Base-by-base conservation (phyloP, 768 basidiomycete genomes). In the Mycena galopus region DNA sequence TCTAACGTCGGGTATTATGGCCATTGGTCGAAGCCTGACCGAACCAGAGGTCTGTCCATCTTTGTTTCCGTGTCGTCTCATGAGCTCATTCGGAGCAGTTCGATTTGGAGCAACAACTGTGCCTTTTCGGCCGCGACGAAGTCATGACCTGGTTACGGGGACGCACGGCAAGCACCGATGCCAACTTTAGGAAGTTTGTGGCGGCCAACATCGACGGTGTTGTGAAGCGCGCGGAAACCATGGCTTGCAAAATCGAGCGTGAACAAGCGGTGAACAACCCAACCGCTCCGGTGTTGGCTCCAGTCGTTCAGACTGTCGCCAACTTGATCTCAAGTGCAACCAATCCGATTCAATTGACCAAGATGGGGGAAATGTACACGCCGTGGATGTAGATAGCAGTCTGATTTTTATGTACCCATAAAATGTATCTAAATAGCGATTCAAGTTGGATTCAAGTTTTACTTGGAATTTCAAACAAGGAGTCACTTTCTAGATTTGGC, bases 121-220 rank as follows among this genome's bases (percentile, higher is more conserved):
- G 94, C 74, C 86, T 99, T 63, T 97, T 97, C 79, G 90, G 95
- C 30, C 90, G 96, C 51, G 98, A 99, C 78, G 98, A 99, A 82
- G 94, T 98, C 55, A 87, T 92, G 76, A 86, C 88, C 14, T 95
- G 94, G 94, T 79, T 94, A 72, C 80, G 82, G n/a, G 86, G 88
- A 71, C 88, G 89, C 63, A 10, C 67, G 4, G 21, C 86, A 86
- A 65, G 87, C 89, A 61, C 88, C 60, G 94, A 95, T 78, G 65
- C 82, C 14, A 79, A 86, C 33, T 92, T 92, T 84, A 88, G 90
- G 51, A 84, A 85, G 67, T 79, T 81, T 67, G 88, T 91, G 25
- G 84, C 86, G 37, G 85, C 89, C 23, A 88, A 90, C 23, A 85
- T 88, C 35, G 93, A 96, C 10, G 87, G 87, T 10, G 86, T 97